Evolutionary conservation across 2,329 filamentous ascomycete genomes (phyloP).

Genomic region (Dactylonectria macrodidyma): DNA sequence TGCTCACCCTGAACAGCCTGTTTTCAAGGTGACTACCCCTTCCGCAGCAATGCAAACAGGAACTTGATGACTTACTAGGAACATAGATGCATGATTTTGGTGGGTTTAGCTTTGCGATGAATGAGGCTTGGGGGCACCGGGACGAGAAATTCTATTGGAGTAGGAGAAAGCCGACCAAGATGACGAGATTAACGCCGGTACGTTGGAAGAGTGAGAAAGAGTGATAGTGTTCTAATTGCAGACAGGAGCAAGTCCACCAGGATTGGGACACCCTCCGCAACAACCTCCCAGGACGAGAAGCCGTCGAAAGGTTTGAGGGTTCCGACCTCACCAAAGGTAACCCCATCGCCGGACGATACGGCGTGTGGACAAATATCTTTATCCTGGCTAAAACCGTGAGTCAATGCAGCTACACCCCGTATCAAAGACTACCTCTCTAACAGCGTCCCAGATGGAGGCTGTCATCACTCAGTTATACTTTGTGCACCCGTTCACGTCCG

Average conservation of each 20-base stretch:
- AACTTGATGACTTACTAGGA: constrained; percentile 15
- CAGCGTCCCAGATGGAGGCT: constrained; percentile 44
- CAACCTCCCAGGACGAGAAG: neutral
- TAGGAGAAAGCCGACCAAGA: constrained; percentile 38
- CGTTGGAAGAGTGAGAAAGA: constrained; percentile 6
- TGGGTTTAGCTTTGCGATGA: constrained; percentile 43
- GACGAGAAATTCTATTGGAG: constrained; percentile 35
- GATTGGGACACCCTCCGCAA: constrained; percentile 45
- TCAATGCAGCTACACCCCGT: neutral
- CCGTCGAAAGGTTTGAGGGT: constrained; percentile 28
- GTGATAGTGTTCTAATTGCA: constrained; percentile 21
- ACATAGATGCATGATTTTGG: constrained; percentile 49
- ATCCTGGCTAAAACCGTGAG: constrained; percentile 47
- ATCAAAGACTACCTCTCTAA: constrained; percentile 21
- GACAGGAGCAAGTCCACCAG: constrained; percentile 44
- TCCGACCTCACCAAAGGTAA: constrained; percentile 29
- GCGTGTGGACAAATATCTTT: constrained; percentile 50
- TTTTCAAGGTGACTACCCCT: constrained; percentile 43
- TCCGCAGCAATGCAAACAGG: neutral
- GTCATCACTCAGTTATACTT: constrained; percentile 39
- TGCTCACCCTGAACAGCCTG: constrained; percentile 38
- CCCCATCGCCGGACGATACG: constrained; percentile 47
- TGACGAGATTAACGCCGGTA: constrained; percentile 44
- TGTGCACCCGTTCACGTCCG: constrained; percentile 33
- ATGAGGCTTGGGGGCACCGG: constrained; percentile 27